These are phyloP conservation scores for Tylopilus rubrobrunneus DNA, from an alignment of 768 basidiomycete species.

Conservation along the genomic window DNA sequence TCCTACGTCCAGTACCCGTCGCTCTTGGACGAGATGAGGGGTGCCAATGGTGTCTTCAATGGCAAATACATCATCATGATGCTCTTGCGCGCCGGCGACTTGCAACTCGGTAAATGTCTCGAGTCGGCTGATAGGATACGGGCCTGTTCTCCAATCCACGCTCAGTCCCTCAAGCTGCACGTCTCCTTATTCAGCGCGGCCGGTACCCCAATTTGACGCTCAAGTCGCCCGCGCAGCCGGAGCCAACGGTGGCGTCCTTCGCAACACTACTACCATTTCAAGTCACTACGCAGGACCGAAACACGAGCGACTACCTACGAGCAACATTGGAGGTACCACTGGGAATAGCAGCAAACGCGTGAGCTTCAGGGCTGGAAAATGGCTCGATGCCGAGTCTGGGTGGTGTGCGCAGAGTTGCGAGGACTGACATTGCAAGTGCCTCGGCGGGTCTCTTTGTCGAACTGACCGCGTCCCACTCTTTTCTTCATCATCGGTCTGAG, in stretches of 20 bases:
- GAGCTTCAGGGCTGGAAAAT: slow-evolving; percentile 70
- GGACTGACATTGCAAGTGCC: slow-evolving; percentile 58
- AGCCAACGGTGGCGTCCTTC: slow-evolving; percentile 36
- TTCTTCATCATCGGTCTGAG: too few species aligned
- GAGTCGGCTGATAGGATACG: slow-evolving; percentile 61
- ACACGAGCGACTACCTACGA: too few species aligned
- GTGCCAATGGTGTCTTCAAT: slow-evolving; percentile 66
- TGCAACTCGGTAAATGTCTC: slow-evolving; percentile 71
- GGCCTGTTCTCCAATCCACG: slow-evolving; percentile 43
- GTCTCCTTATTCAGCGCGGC: slow-evolving; percentile 16
- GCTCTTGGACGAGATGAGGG: slow-evolving; percentile 76
- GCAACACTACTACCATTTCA: slow-evolving; percentile 35
- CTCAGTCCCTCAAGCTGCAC: slow-evolving; percentile 36
- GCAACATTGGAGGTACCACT: too few species aligned
- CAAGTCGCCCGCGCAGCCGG: slow-evolving; percentile 40
- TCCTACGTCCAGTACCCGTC: slow-evolving; percentile 80
- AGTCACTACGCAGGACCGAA: slow-evolving; percentile 39
- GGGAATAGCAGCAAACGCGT: slow-evolving; percentile 41
- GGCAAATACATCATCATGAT: slow-evolving; percentile 86
- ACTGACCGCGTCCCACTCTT: too few species aligned
- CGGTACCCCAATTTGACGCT: slow-evolving; percentile 39
- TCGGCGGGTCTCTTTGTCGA: too few species aligned
- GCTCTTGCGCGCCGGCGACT: slow-evolving; percentile 69
- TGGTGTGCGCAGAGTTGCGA: slow-evolving; percentile 77
- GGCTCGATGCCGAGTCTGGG: slow-evolving; percentile 80